A percentile compares a stretch with the other conserved stretches of the same genome.
These are phyloP conservation scores for Cordyceps tenuipes DNA, from an alignment of 2,329 filamentous ascomycete genomes.

Conservation along the genomic window DNA sequence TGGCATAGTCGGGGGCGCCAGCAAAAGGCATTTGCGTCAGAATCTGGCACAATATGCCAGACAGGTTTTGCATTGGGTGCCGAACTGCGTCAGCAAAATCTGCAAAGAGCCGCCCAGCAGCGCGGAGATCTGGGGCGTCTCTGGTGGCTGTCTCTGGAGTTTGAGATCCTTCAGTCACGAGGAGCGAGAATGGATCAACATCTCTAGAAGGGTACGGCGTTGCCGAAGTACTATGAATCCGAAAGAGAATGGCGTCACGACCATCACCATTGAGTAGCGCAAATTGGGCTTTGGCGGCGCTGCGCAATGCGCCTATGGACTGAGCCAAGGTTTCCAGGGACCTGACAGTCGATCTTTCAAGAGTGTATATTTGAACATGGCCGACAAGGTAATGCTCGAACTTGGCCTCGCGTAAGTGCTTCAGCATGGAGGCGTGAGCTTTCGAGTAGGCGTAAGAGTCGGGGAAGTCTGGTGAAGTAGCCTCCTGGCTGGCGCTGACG, in stretches of 20 bases:
- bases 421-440: constrained; percentile 55
- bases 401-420: constrained; percentile 71
- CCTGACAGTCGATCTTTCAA: constrained; percentile 68
- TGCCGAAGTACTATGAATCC: not conserved
- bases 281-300: constrained; percentile 80
- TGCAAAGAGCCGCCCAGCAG: not conserved
- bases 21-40: constrained; percentile 75
- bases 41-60: constrained; percentile 73
- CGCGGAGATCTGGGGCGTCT: not conserved
- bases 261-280: constrained; percentile 54
- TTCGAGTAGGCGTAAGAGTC: constrained; percentile 52
- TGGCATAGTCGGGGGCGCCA: constrained; percentile 51
- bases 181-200: not conserved
- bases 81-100: constrained; percentile 73
- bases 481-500: constrained; percentile 65
- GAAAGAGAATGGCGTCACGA: constrained; percentile 3
- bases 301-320: constrained; percentile 76
- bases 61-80: constrained; percentile 82
- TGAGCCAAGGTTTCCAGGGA: constrained; percentile 76
- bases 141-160: not conserved
- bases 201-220: not conserved
- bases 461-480: not conserved
- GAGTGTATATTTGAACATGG: constrained; percentile 63
- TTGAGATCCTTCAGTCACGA: not conserved
- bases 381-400: constrained; percentile 75